These are phyloP conservation scores for Elsinoe necatrix DNA, from an alignment of 2,329 filamentous ascomycete genomes.

Conservation along the genomic window DNA sequence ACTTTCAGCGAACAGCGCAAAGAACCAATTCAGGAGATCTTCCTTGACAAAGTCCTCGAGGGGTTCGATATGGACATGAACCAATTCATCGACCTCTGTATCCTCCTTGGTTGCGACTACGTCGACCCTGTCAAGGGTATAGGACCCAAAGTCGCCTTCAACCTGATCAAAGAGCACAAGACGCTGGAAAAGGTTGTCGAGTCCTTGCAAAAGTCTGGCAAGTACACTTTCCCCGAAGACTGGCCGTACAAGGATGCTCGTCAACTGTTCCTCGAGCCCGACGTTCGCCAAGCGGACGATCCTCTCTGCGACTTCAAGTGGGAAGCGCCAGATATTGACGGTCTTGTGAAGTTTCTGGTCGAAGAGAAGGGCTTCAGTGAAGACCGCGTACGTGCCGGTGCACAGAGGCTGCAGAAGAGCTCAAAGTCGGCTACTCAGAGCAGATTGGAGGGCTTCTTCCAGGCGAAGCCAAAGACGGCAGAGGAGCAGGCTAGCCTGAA, in stretches of 20 bases:
- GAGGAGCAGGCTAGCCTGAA: slow-evolving; percentile 78
- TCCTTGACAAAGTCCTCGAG: slow-evolving; percentile 75
- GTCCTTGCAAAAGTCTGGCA: slow-evolving; percentile 65
- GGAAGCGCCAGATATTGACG: slow-evolving; percentile 87
- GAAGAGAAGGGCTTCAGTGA: slow-evolving; percentile 95
- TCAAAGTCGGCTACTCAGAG: slow-evolving; percentile 86
- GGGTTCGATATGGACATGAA: slow-evolving; percentile 80
- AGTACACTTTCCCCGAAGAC: slow-evolving; percentile 83
- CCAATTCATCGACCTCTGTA: slow-evolving; percentile 97
- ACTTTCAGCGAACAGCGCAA: slow-evolving; percentile 97
- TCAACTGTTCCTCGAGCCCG: slow-evolving; percentile 81
- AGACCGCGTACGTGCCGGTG: slow-evolving; percentile 76
- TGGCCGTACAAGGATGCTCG: slow-evolving; percentile 94
- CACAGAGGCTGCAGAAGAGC: slow-evolving; percentile 75
- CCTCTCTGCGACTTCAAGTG: slow-evolving; percentile 94
- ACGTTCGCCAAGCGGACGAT: slow-evolving; percentile 75
- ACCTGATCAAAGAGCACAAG: slow-evolving; percentile 87
- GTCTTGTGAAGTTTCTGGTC: slow-evolving; percentile 80
- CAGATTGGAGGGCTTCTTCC: slow-evolving; percentile 93
- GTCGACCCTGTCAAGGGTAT: slow-evolving; percentile 93
- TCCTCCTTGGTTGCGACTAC: slow-evolving; percentile 95
- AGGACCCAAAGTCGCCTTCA: slow-evolving; percentile 82
- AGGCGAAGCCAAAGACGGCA: slow-evolving; percentile 78
- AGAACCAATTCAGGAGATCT: slow-evolving; percentile 94
- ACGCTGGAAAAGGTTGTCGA: slow-evolving; percentile 81